These are phyloP conservation scores for Backusella westeae DNA, from an alignment of 192 early-diverging fungal species.

Conservation along the genomic window DNA sequence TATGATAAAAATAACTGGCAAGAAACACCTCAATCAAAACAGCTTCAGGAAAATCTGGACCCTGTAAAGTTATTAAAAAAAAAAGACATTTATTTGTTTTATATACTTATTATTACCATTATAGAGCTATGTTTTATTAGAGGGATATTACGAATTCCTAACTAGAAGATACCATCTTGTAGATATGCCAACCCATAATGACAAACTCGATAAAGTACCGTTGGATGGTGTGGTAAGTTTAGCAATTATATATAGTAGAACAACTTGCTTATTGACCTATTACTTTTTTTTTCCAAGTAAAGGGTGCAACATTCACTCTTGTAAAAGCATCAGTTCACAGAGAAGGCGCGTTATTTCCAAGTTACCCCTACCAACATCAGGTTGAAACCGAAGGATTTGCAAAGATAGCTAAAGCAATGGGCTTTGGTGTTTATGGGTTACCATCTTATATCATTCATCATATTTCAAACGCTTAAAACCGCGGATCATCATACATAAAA, in stretches of 20 bases:
- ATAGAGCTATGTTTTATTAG: slow-evolving; percentile 27
- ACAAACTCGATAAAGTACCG: slow-evolving; percentile 37
- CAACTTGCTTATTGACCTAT: too few species aligned
- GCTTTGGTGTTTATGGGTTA: slow-evolving; percentile 53
- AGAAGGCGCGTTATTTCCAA: slow-evolving; percentile 53
- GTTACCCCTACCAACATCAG: slow-evolving; percentile 54
- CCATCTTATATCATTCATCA: slow-evolving; percentile 56
- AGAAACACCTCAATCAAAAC: slow-evolving; percentile 44
- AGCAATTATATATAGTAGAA: too few species aligned
- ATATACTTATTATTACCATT: slow-evolving; percentile 7
- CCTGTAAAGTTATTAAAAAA: slow-evolving; percentile 9
- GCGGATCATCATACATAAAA: neutral
- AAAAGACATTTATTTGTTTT: neutral
- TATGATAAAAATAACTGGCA: slow-evolving; percentile 62
- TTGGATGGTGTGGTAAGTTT: slow-evolving; percentile 51
- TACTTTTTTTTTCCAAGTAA: too few species aligned
- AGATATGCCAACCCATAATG: slow-evolving; percentile 29
- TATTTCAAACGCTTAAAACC: slow-evolving; percentile 19
- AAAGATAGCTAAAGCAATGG: slow-evolving; percentile 57
- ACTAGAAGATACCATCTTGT: slow-evolving; percentile 29
- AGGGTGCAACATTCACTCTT: slow-evolving; percentile 55
- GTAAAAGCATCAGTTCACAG: slow-evolving; percentile 54
- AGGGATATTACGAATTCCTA: slow-evolving; percentile 34
- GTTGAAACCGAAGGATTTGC: slow-evolving; percentile 64
- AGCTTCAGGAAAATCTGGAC: slow-evolving; percentile 30